Conservation (phyloP, 2,329 filamentous ascomycete genomes). For the Nothophaeocryptopus gaeumannii region DNA sequence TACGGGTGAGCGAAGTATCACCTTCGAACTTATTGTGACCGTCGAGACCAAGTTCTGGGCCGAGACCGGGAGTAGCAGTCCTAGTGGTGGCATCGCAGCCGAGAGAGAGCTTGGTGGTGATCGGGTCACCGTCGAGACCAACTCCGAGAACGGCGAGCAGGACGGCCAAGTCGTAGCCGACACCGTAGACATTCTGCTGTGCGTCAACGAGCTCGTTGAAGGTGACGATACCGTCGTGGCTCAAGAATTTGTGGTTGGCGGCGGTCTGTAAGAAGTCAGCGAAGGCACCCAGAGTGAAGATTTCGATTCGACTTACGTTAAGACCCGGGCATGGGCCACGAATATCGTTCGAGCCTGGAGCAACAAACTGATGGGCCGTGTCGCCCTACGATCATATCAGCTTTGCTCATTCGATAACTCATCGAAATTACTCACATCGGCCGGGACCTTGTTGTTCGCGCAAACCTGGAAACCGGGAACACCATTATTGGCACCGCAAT, state of each 20-base stretch:
- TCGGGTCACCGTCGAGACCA: constrained; percentile 40
- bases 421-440: constrained; percentile 40
- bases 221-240: constrained; percentile 43
- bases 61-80: constrained; percentile 36
- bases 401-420: constrained; percentile 26
- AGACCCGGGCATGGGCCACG: constrained; percentile 34
- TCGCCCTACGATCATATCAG: constrained; percentile 33
- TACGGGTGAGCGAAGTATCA: constrained; percentile 42
- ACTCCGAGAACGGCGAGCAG: constrained; percentile 43
- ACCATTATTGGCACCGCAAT: constrained; percentile 41
- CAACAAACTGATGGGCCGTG: constrained; percentile 37
- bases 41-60: constrained; percentile 42
- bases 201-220: constrained; percentile 43
- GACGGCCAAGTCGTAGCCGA: constrained; percentile 44
- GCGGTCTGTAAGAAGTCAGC: constrained; percentile 39
- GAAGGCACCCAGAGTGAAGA: constrained; percentile 5
- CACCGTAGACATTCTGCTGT: constrained; percentile 47
- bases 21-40: constrained; percentile 48
- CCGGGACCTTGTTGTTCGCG: constrained; percentile 33
- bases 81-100: constrained; percentile 46
- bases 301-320: neutral
- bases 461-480: constrained; percentile 43
- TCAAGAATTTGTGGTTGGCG: constrained; percentile 46
- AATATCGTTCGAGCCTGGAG: constrained; percentile 40
- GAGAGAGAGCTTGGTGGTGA: constrained; percentile 44